Evolutionary conservation across 495 filamentous ascomycete genomes (phyloP), one percentile per base, ranked within the genome.

Genomic region (Lophiostoma macrostomum): DNA sequence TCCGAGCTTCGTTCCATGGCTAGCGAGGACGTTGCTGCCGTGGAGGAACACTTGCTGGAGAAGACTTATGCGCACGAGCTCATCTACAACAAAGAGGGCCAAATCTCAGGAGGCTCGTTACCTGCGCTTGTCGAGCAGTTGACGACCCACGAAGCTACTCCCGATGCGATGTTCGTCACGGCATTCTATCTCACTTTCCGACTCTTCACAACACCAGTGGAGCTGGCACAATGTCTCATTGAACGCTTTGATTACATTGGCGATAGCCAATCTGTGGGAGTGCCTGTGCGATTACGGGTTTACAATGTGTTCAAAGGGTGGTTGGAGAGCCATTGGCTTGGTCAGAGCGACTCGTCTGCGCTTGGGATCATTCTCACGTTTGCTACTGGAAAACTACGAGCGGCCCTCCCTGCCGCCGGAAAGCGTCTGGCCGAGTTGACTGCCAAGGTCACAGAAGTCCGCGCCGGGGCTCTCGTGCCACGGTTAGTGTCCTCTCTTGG

Each of bases 161-260:
- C 94, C 1, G 91, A 96, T 67, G 82, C 88, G 29, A 81, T 87
- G 66, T 99, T 97, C 63, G 88, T 96, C 44, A 86, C 88, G 2
- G 87, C 94, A 0, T 97, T 99, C 68, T 97, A 94, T 70, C 82
- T 97, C 34, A 97, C 94, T 23, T 99, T 99, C 74, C 87, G 94
- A 35, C 81, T 95, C 16, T 99, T 99, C 56, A 88, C 89, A 38
- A 87, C 88, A 0, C 90, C 94, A 1, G 63, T 78, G 13, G 79
- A 88, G 28, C 81, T 97, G 50, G 89, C 90, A 3, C 76, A 90
- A 64, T 80, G 84, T 0, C 77, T 99, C 4, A 83, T 91, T 34
- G 86, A 91, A 34, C 83, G 94, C 19, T 99, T 95, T 68, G 86
- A 96, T 52, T 94, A 96, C 61, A 85, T 96, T 47, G 86, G 79